Percentiles rank a stretch among this genome's conserved stretches.
phyloP scores from a whole-genome alignment of 306 rosid genomes.

The Acacia confusa region DNA sequence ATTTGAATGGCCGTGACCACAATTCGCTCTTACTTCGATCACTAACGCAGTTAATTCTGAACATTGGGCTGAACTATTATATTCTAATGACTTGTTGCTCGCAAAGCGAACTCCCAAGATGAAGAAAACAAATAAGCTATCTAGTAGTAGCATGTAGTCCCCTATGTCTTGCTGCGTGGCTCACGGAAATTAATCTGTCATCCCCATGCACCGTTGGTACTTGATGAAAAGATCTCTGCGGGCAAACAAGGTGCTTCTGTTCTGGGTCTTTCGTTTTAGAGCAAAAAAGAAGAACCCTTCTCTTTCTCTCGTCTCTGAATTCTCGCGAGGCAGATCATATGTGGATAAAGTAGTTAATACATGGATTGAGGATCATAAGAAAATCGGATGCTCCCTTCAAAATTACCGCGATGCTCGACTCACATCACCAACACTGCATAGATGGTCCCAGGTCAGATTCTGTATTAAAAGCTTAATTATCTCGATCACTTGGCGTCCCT shows the following conservation, averaged over 20 bases:
- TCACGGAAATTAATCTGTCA: neutral
- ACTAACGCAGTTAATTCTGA: neutral
- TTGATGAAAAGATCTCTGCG: neutral
- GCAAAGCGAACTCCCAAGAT: neutral
- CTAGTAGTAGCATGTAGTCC: neutral
- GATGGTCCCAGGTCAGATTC: constrained; percentile 4
- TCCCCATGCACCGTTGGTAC: neutral
- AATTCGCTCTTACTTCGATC: neutral
- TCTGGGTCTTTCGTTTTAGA: neutral
- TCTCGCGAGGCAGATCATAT: neutral
- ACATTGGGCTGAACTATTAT: neutral
- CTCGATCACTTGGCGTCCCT: neutral
- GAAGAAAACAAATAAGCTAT: neutral
- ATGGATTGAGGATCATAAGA: neutral
- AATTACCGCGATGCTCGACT: neutral
- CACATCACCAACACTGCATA: neutral
- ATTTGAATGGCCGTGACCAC: neutral
- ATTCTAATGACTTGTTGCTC: neutral
- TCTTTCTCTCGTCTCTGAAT: neutral
- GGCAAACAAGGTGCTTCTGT: neutral
- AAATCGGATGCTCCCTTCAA: neutral
- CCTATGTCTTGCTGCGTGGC: neutral
- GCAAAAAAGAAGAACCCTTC: neutral
- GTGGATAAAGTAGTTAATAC: neutral
- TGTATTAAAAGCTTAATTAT: neutral